A percentile compares a stretch with the other conserved stretches of the same genome.
Conservation (phyloP, 768 basidiomycete species). For the Leccinum ochraceum region DNA sequence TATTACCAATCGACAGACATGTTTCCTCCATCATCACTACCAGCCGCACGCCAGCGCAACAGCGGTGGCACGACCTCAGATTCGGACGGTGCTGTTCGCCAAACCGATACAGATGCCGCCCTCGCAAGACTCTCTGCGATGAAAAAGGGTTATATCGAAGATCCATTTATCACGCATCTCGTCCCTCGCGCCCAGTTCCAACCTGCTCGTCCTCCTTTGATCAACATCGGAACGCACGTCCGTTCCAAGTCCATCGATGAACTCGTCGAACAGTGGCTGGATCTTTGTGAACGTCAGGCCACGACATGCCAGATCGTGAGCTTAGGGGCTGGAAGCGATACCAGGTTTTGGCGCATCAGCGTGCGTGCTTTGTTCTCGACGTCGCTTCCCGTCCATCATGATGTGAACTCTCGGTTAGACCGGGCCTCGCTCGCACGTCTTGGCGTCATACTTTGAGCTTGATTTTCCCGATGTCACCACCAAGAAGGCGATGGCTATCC, state of each 20-base stretch:
- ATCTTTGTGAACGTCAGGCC: conserved; percentile 41
- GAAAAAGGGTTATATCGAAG: conserved; percentile 73
- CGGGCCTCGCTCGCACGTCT: conserved; percentile 46
- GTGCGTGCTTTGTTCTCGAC: conserved; percentile 45
- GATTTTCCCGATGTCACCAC: conserved; percentile 88
- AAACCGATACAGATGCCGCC: conserved; percentile 83
- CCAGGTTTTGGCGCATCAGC: conserved; percentile 88
- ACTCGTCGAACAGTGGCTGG: conserved; percentile 69
- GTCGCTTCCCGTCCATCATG: conserved; percentile 13
- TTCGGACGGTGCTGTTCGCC: conserved; percentile 63
- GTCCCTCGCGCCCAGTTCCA: conserved; percentile 67
- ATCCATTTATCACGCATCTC: conserved; percentile 70
- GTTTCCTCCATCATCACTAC: conserved; percentile 16
- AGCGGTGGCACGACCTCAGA: conserved; percentile 33
- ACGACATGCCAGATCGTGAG: conserved; percentile 84
- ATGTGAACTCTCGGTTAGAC: conserved; percentile 44
- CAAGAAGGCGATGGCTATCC: conserved; percentile 80
- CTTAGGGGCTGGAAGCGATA: conserved; percentile 94
- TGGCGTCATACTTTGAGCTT: conserved; percentile 78
- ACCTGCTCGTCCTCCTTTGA: conserved; percentile 73
- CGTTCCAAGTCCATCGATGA: conserved; percentile 78
- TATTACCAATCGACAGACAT: not conserved
- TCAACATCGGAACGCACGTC: conserved; percentile 94
- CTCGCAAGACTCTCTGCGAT: conserved; percentile 86
- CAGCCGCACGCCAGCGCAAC: conserved; percentile 17